Evolutionary conservation across 2,329 filamentous ascomycete species (phyloP).

Genomic region (Trichoderma pleuroti): DNA sequence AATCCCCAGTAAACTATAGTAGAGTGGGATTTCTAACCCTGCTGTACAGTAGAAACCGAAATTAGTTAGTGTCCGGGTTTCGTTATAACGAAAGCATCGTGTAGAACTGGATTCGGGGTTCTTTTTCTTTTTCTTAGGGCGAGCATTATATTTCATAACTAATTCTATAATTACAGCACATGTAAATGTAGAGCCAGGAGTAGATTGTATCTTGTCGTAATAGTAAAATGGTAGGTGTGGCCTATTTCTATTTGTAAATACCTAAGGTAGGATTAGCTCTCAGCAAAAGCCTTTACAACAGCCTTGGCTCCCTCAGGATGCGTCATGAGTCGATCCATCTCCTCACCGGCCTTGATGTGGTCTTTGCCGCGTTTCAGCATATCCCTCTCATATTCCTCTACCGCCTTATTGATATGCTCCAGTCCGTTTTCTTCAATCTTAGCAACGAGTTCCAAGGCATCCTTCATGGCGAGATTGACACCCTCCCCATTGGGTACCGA

Average conservation of each 20-base stretch:
- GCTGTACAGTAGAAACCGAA: no score
- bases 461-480: slow-evolving; percentile 7
- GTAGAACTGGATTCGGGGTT: no score
- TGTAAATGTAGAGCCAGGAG: no score
- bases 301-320: not conserved
- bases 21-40: no score
- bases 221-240: no score
- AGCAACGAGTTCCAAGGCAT: not conserved
- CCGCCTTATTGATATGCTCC: not conserved
- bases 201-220: no score
- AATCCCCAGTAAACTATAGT: no score
- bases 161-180: no score
- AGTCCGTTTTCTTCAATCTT: not conserved
- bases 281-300: not conserved
- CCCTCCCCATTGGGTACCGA: slow-evolving; percentile 2
- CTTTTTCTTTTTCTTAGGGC: no score
- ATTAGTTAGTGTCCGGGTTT: no score
- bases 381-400: slow-evolving; percentile 3
- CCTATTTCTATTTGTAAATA: not conserved
- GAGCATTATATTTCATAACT: no score
- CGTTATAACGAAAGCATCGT: no score
- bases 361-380: not conserved
- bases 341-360: not conserved
- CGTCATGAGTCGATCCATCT: not conserved
- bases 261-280: not conserved